Percentiles rank a stretch among this genome's conserved stretches.
phyloP scores from a whole-genome alignment of 805 yeast genomes.

The Wickerhamiella alocasiicola region DNA sequence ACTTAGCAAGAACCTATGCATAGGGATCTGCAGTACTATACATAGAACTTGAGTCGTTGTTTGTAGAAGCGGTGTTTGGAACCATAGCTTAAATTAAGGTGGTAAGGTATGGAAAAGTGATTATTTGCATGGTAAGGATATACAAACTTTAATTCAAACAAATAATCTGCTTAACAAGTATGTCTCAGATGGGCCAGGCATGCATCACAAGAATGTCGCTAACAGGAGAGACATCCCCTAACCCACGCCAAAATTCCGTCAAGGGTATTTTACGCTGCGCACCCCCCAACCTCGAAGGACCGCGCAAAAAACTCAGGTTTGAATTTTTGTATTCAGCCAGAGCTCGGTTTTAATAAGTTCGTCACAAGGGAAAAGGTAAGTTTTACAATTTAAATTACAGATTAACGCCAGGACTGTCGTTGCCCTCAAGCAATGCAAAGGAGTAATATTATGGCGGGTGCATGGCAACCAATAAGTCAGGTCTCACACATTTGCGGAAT shows the following conservation, averaged over 20 bases:
- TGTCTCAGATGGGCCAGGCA: slow-evolving; percentile 3
- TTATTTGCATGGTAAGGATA: no score
- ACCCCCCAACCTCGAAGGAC: not conserved
- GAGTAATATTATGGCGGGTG: slow-evolving; percentile 5
- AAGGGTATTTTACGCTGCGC: not conserved
- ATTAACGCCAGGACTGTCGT: no score
- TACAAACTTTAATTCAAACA: no score
- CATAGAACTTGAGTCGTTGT: no score
- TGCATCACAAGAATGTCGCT: no score
- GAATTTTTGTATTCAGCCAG: not conserved
- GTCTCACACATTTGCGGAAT: not conserved
- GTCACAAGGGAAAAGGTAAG: slow-evolving; percentile 3
- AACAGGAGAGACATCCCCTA: slow-evolving; percentile 1
- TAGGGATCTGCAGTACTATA: no score
- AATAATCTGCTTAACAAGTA: no score
- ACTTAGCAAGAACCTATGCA: no score
- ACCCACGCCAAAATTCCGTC: slow-evolving; percentile 4
- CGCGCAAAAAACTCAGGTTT: not conserved
- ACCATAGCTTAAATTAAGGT: no score
- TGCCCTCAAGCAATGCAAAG: slow-evolving; percentile 6
- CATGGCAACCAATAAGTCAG: no score
- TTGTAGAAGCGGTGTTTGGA: no score
- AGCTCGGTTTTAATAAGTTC: not conserved
- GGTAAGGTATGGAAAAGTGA: no score
- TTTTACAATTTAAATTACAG: not conserved